Base-by-base conservation (phyloP, 208 protist genomes). In the Trypanosoma cruzi region DNA sequence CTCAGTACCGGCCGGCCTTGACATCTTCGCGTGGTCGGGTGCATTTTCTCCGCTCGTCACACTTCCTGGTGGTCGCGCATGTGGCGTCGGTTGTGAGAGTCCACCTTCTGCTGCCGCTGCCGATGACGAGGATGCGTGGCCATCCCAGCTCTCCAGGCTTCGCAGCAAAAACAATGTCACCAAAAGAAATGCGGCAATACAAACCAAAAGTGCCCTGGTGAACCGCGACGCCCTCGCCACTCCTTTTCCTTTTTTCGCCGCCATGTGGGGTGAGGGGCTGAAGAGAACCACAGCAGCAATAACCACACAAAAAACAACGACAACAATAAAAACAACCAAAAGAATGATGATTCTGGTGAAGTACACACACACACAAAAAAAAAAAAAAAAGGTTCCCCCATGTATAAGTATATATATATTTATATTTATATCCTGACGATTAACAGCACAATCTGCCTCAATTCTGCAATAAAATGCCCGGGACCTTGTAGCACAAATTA, bases 371-470 rank as follows among this genome's bases (percentile, higher is more conserved):
- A n/a, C n/a, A n/a, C n/a, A 44, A 67, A 18, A 67, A 42, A 71
- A 5, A 68, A 54, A 73, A 54, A 49, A 54, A 67, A 42, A 48
- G 49, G 26, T n/a, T n/a, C n/a, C n/a, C n/a, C n/a, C n/a, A n/a
- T n/a, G n/a, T n/a, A n/a, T n/a, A n/a, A n/a, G n/a, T n/a, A n/a
- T n/a, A n/a, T n/a, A n/a, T n/a, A n/a, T n/a, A n/a, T n/a, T n/a
- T n/a, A n/a, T n/a, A n/a, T n/a, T n/a, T n/a, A n/a, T n/a, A n/a
- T n/a, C n/a, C n/a, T n/a, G n/a, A n/a, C n/a, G n/a, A n/a, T n/a
- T n/a, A n/a, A n/a, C n/a, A n/a, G n/a, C n/a, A n/a, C n/a, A n/a
- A n/a, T n/a, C n/a, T n/a, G n/a, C n/a, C n/a, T n/a, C n/a, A n/a
- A n/a, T n/a, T n/a, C n/a, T n/a, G n/a, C n/a, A n/a, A n/a, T n/a